Evolutionary conservation across 768 basidiomycete species (phyloP).

Genomic region (Cubamyces lactineus): DNA sequence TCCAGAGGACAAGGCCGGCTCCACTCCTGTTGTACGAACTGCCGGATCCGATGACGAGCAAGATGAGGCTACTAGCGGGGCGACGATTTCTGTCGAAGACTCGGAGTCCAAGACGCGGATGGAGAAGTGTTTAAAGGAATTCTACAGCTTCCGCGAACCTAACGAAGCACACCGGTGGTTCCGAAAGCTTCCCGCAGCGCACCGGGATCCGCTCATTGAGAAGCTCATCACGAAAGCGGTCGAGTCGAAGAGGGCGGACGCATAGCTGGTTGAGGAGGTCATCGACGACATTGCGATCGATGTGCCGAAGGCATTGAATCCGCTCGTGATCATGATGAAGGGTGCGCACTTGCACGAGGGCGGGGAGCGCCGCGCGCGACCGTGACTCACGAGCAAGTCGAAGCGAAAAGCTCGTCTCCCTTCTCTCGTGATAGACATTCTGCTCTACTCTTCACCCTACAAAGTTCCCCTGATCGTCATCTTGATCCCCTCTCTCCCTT

Average conservation of each 20-base stretch:
- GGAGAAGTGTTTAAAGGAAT: slow-evolving; percentile 81
- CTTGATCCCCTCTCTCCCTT: slow-evolving; percentile 11
- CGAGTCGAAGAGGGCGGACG: slow-evolving; percentile 82
- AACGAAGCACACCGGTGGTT: slow-evolving; percentile 91
- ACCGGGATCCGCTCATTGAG: slow-evolving; percentile 70
- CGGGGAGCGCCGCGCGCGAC: slow-evolving; percentile 56
- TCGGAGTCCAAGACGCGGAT: slow-evolving; percentile 79
- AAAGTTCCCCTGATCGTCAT: slow-evolving; percentile 11
- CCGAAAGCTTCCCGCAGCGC: slow-evolving; percentile 63
- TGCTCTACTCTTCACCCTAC: slow-evolving; percentile 4
- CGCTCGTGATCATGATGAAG: slow-evolving; percentile 75
- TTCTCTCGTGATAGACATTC: slow-evolving; percentile 53
- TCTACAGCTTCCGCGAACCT: slow-evolving; percentile 80
- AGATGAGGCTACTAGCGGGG: slow-evolving; percentile 33
- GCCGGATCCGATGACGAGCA: slow-evolving; percentile 55
- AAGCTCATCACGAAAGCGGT: slow-evolving; percentile 66
- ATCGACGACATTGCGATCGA: slow-evolving; percentile 92
- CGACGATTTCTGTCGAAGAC: slow-evolving; percentile 65
- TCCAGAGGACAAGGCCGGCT: slow-evolving; percentile 40
- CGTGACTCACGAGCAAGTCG: slow-evolving; percentile 65
- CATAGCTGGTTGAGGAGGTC: slow-evolving; percentile 72
- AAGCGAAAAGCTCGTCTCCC: slow-evolving; percentile 58
- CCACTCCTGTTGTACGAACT: slow-evolving; percentile 48
- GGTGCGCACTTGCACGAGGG: slow-evolving; percentile 63
- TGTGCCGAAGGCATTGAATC: slow-evolving; percentile 81